These are phyloP conservation scores for Fusarium haematococcum DNA, from an alignment of 2,329 filamentous ascomycete genomes.

Conservation along the genomic window DNA sequence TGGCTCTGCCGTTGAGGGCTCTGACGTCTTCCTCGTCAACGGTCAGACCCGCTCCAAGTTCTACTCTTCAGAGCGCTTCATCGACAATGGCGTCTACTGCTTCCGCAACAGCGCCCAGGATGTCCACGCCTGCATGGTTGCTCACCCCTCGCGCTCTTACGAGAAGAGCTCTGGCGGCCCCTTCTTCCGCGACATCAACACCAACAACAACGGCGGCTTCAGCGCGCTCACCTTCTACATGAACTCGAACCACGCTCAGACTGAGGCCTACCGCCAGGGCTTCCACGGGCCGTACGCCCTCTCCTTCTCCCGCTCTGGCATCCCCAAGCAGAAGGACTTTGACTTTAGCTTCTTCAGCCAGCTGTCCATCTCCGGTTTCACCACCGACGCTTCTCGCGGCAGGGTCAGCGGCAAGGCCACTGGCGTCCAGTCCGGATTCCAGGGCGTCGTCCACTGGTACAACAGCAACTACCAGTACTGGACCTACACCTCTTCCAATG, in stretches of 20 bases:
- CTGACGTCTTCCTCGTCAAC: constrained; percentile 68
- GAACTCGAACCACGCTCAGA: constrained; percentile 74
- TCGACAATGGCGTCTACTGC: constrained; percentile 75
- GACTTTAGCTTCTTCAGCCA: constrained; percentile 71
- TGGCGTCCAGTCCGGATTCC: constrained; percentile 63
- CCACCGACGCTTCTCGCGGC: constrained; percentile 66
- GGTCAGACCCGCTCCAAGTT: constrained; percentile 77
- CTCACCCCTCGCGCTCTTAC: constrained; percentile 58
- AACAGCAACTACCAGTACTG: constrained; percentile 74
- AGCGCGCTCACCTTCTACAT: constrained; percentile 75
- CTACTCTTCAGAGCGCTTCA: constrained; percentile 76
- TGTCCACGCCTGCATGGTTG: constrained; percentile 71
- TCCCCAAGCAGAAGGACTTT: constrained; percentile 59
- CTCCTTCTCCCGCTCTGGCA: constrained; percentile 68
- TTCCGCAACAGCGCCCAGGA: constrained; percentile 60
- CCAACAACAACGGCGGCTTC: constrained; percentile 70
- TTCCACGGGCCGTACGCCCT: constrained; percentile 75
- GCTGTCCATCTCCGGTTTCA: constrained; percentile 69
- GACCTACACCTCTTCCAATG: constrained; percentile 60
- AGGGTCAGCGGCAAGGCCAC: constrained; percentile 70
- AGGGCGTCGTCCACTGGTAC: constrained; percentile 74
- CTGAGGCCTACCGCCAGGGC: constrained; percentile 71
- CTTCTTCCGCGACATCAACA: constrained; percentile 74
- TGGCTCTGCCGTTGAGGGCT: constrained; percentile 66
- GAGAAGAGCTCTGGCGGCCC: constrained; percentile 75